Evolutionary conservation across 2,329 filamentous ascomycete species (phyloP), one percentile per base, ranked within the genome.

Genomic region (Laburnicola sp.): DNA sequence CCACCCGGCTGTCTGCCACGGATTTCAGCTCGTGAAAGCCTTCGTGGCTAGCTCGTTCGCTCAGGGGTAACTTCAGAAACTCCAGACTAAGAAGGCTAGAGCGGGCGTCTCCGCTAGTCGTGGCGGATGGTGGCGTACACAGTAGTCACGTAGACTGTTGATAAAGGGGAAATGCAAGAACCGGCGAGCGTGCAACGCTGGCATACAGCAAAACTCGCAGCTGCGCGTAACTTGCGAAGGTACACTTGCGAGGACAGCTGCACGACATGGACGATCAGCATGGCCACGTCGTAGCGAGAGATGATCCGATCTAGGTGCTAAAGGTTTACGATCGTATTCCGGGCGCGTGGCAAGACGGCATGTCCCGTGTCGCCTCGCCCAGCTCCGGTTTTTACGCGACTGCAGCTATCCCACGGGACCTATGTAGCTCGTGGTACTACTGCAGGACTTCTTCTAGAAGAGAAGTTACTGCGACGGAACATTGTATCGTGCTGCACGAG

Each of bases 401-500:
- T 16, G 16, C 16, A 16, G 16, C 16, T 16, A 16, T 16, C 16
- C 16, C 16, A 16, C 16, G 16, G 16, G 16, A 16, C 16, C 16
- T 16, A 16, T 16, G 16, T 16, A 16, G 16, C 16, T 16, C 16
- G 16, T 16, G 16, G 16, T 16, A 16, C 16, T 16, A 16, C 16
- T 16, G 16, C 16, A 16, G 16, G 16, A 16, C 16, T 16, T 16
- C 25, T 37, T 37, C 45, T 45, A 40, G 45, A 48, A 50, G 42
- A 9, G 31, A 7, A 41, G 9, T 7, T 35, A 26, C 46, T 54
- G 46, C 44, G 25, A 40, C 50, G 49, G 45, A 50, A 50, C 45
- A 51, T 52, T 51, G 53, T 46, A 26, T 11, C 34, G 45, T 46
- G 48, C 40, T 26, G 48, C 4, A 16, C 43, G 26, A 25, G 23